Evolutionary conservation across 2,329 filamentous ascomycete species (phyloP).

Genomic region (Epichloe coenophiala): DNA sequence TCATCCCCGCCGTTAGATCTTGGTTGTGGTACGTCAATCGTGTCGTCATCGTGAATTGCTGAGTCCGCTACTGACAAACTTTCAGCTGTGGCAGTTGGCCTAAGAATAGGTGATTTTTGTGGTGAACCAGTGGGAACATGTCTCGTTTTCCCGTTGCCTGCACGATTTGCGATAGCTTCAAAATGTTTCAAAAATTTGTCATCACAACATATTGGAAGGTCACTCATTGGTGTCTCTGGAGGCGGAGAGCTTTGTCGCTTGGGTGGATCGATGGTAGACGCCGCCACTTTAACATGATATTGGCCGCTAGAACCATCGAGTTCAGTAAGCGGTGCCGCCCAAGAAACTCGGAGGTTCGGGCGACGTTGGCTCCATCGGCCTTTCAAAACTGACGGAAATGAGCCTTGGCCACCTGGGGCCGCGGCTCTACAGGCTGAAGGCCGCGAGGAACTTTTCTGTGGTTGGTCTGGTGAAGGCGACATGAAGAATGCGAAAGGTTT

Average conservation of each 20-base stretch:
- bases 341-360: neutral
- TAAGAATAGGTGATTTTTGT: slow-evolving; percentile 11
- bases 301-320: neutral
- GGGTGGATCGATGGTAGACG: neutral
- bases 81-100: slow-evolving; percentile 14
- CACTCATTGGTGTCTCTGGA: slow-evolving; percentile 21
- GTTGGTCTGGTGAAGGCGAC: slow-evolving; percentile 32
- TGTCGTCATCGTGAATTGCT: neutral
- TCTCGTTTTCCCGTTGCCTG: slow-evolving; percentile 14
- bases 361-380: slow-evolving; percentile 11
- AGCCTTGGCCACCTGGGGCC: neutral
- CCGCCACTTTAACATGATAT: neutral
- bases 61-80: slow-evolving; percentile 13
- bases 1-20: neutral
- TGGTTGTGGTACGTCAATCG: neutral
- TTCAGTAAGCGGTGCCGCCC: slow-evolving; percentile 2
- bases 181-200: slow-evolving; percentile 35
- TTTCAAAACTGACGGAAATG: slow-evolving; percentile 20
- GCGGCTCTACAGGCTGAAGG: neutral
- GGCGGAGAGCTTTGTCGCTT: slow-evolving; percentile 28
- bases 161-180: slow-evolving; percentile 25
- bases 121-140: slow-evolving; percentile 31
- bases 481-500: slow-evolving; percentile 40
- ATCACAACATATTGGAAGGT: slow-evolving; percentile 19
- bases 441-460: neutral